Percentiles rank a stretch among this genome's conserved stretches.
Evolutionary conservation across 306 rosid species (phyloP).

Genomic region (Styphnolobium japonicum): DNA sequence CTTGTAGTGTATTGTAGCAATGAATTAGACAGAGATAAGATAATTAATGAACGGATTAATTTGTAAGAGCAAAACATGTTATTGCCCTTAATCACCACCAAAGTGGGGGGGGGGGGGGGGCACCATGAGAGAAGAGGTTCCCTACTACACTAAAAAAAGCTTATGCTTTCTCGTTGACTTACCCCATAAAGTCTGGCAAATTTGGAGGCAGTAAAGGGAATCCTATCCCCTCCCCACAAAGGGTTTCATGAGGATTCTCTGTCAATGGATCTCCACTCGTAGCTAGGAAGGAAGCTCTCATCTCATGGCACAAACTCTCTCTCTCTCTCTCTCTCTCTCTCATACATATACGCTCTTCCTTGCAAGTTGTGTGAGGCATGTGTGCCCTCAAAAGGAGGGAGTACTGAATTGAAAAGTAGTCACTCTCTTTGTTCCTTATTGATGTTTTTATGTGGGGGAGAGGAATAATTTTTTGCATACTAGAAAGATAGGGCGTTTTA

Average conservation of each 20-base stretch:
- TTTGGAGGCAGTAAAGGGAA: constrained; percentile 66
- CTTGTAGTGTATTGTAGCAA: neutral
- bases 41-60: too few species aligned
- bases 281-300: constrained; percentile 42
- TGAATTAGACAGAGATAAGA: neutral
- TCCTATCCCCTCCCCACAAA: constrained; percentile 71
- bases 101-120: constrained; percentile 78
- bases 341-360: constrained; percentile 25
- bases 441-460: constrained; percentile 81
- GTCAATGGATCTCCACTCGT: constrained; percentile 66
- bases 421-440: constrained; percentile 63
- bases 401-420: constrained; percentile 61
- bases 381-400: constrained; percentile 68
- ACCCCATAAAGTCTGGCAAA: constrained; percentile 71
- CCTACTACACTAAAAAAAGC: constrained; percentile 36
- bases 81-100: constrained; percentile 12
- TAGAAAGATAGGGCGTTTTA: constrained; percentile 52
- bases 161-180: constrained; percentile 87
- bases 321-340: neutral
- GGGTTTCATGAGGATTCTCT: constrained; percentile 52
- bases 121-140: constrained; percentile 67
- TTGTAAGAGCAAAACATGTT: too few species aligned
- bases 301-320: constrained; percentile 17
- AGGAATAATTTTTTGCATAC: constrained; percentile 83
- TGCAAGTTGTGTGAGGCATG: constrained; percentile 51